Conservation (phyloP, 306 rosid genomes). For the Corylus heterophylla region DNA sequence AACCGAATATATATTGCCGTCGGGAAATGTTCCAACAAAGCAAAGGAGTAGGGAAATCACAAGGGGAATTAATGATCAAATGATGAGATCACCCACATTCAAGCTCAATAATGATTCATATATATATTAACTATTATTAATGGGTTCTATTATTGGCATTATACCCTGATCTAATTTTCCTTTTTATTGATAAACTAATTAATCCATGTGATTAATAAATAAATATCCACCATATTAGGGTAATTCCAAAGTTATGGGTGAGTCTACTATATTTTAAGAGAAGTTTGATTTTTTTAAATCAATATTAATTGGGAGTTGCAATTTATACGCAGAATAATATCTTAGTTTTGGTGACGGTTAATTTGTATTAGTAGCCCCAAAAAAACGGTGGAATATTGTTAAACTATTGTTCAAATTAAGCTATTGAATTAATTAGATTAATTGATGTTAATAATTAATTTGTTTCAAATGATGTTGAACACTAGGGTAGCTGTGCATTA, state of each 20-base stretch:
- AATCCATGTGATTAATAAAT: constrained; percentile 23
- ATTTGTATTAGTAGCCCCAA: too few species aligned
- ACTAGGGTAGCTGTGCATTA: too few species aligned
- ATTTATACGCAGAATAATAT: too few species aligned
- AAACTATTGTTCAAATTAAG: too few species aligned
- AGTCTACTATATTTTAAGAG: background rate
- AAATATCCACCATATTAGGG: background rate
- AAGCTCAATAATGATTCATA: constrained; percentile 8
- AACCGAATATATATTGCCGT: constrained; percentile 27
- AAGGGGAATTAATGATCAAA: too few species aligned
- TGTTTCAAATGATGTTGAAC: too few species aligned
- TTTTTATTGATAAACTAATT: background rate
- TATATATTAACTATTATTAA: background rate
- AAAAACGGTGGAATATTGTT: too few species aligned
- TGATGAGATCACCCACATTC: constrained; percentile 11
- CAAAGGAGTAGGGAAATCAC: constrained; percentile 10
- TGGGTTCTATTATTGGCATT: constrained; percentile 15
- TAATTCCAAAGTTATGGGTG: background rate
- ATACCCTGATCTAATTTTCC: background rate
- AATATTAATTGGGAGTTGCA: background rate
- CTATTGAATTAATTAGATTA: too few species aligned
- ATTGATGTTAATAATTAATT: too few species aligned
- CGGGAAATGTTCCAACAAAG: constrained; percentile 22
- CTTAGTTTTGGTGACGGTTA: too few species aligned
- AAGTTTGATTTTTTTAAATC: background rate